These are phyloP conservation scores for Starmerella powellii DNA, from an alignment of 805 yeast species.

Conservation along the genomic window DNA sequence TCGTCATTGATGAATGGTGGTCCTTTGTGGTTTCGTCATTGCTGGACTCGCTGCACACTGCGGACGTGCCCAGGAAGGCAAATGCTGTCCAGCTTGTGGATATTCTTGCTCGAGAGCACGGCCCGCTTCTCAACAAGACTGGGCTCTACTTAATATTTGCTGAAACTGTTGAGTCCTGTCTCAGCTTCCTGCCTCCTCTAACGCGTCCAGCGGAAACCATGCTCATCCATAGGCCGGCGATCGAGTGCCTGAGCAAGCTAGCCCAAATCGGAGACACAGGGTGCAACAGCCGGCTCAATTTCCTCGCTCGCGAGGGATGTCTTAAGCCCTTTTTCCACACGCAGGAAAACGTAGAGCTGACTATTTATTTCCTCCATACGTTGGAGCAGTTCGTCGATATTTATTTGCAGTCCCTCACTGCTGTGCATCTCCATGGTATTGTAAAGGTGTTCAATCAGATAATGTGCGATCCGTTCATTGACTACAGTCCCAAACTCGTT, in stretches of 20 bases:
- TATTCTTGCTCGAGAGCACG: conserved; percentile 10
- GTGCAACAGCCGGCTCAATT: conserved; percentile 12
- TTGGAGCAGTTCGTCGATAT: conserved; percentile 11
- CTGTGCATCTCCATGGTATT: conserved; percentile 23
- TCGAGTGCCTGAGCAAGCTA: conserved; percentile 35
- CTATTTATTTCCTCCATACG: conserved; percentile 13
- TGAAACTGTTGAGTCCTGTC: conserved; percentile 23
- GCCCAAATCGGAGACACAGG: too few species aligned
- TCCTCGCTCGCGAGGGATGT: conserved; percentile 24
- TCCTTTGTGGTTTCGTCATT: conserved; percentile 26
- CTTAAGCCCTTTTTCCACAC: conserved; percentile 23
- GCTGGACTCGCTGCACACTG: conserved; percentile 26
- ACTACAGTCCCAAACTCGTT: conserved; percentile 18
- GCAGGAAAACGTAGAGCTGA: conserved; percentile 20
- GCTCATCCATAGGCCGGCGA: conserved; percentile 28
- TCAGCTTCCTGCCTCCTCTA: conserved; percentile 29
- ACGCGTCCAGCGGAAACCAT: conserved; percentile 16
- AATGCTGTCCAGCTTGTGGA: conserved; percentile 20
- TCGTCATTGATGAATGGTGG: conserved; percentile 21
- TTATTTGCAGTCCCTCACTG: conserved; percentile 15
- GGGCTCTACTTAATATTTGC: conserved; percentile 27
- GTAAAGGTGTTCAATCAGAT: conserved; percentile 21
- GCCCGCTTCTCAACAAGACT: conserved; percentile 10
- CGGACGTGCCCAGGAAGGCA: conserved; percentile 21
- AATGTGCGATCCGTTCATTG: conserved; percentile 27